Conservation (phyloP, 2,329 filamentous ascomycete species). For the Alternaria arborescens region DNA sequence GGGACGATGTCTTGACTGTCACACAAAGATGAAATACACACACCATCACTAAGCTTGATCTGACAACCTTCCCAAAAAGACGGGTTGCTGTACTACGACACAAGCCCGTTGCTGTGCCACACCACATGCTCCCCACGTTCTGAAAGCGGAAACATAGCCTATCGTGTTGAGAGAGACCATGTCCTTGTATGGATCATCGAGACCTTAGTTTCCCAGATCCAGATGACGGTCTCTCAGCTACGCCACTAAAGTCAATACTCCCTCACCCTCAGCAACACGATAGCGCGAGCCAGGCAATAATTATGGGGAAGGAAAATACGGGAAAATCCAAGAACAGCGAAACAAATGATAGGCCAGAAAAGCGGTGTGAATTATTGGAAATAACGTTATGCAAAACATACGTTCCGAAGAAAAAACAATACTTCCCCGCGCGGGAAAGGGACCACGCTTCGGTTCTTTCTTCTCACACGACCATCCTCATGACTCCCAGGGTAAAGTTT, state of each 20-base stretch:
- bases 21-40: background rate
- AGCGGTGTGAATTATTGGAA: conserved; percentile 4
- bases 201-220: background rate
- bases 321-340: background rate
- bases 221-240: conserved; percentile 2
- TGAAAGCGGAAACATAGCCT: conserved; percentile 7
- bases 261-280: background rate
- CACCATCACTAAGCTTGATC: background rate
- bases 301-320: background rate
- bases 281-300: background rate
- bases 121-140: conserved; percentile 6
- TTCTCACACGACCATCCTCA: conserved; percentile 7
- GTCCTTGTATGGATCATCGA: background rate
- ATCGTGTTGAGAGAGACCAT: conserved; percentile 1
- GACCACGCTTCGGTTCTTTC: background rate
- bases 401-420: background rate
- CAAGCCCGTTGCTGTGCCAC: conserved; percentile 3
- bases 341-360: background rate
- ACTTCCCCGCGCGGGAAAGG: conserved; percentile 1
- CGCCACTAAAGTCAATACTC: background rate
- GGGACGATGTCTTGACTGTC: conserved; percentile 1
- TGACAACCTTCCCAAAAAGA: background rate
- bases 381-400: conserved; percentile 7
- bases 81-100: background rate
- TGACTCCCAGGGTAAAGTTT: conserved; percentile 10